These are phyloP conservation scores for Lithospermum erythrorhizon DNA, from an alignment of 257 asterid genomes.

Conservation along the genomic window DNA sequence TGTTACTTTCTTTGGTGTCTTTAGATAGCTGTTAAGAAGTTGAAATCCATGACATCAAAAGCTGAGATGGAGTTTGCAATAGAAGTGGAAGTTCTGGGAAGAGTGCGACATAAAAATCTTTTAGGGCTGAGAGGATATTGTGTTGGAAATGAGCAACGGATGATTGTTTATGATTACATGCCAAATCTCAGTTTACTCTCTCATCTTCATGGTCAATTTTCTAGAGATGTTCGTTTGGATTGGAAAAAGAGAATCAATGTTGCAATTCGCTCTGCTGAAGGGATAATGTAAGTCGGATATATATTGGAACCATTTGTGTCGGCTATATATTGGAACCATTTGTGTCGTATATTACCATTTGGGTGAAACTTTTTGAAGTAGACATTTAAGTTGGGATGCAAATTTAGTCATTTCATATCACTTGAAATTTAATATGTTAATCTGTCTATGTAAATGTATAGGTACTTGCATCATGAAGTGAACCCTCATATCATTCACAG, in stretches of 20 bases:
- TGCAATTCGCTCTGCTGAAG: constrained; percentile 66
- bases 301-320: too few relatives aligned
- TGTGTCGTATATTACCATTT: too few relatives aligned
- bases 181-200: constrained; percentile 78
- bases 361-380: background rate
- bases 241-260: constrained; percentile 67
- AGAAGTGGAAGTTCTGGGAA: constrained; percentile 80
- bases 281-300: constrained; percentile 42
- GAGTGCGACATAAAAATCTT: constrained; percentile 74
- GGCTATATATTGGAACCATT: too few relatives aligned
- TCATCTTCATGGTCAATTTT: constrained; percentile 69
- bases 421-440: background rate
- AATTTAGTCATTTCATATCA: too few relatives aligned
- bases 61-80: constrained; percentile 90
- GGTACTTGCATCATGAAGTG: constrained; percentile 79
- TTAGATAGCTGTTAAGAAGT: constrained; percentile 77
- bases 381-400: background rate
- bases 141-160: constrained; percentile 62
- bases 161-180: constrained; percentile 79
- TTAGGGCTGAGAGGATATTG: constrained; percentile 72
- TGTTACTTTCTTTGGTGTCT: background rate
- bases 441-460: background rate
- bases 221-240: constrained; percentile 47
- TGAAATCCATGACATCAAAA: constrained; percentile 72
- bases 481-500: constrained; percentile 76